These are phyloP conservation scores for Metschnikowia reukaufii DNA, from an alignment of 805 yeast genomes.

Conservation along the genomic window DNA sequence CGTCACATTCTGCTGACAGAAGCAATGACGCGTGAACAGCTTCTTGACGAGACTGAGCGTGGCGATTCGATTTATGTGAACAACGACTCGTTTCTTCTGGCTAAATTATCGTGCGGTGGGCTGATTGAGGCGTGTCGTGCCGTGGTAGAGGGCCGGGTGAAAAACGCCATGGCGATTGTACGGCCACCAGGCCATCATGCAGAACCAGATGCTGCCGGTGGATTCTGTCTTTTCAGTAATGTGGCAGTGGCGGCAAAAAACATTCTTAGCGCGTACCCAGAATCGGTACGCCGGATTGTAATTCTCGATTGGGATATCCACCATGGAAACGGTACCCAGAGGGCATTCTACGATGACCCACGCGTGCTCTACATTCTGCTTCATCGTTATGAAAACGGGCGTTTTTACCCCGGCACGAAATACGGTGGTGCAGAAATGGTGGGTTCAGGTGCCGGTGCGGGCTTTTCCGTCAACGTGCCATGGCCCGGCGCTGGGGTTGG, in stretches of 20 bases:
- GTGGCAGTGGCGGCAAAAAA: constrained; percentile 96
- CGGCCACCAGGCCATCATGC: constrained; percentile 99
- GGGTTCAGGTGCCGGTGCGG: constrained; percentile 86
- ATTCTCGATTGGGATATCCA: constrained; percentile 98
- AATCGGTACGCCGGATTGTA: constrained; percentile 77
- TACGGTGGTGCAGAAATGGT: constrained; percentile 79
- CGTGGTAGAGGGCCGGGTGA: constrained; percentile 88
- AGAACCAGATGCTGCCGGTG: constrained; percentile 96
- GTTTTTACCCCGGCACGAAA: constrained; percentile 89
- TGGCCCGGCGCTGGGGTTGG: constrained; percentile 92
- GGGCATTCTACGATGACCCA: constrained; percentile 85
- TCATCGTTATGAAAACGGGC: constrained; percentile 90
- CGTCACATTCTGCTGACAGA: constrained; percentile 73
- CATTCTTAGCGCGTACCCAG: constrained; percentile 80
- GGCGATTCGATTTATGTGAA: constrained; percentile 96
- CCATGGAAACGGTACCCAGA: constrained; percentile 98
- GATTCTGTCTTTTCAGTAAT: constrained; percentile 92
- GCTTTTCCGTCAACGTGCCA: constrained; percentile 86
- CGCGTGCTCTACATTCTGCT: constrained; percentile 86
- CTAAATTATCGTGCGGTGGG: constrained; percentile 93
- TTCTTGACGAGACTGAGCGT: constrained; percentile 78
- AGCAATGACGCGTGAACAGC: constrained; percentile 70
- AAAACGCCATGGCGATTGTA: constrained; percentile 90
- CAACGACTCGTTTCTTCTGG: constrained; percentile 83
- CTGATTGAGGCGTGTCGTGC: constrained; percentile 95